phyloP scores from a whole-genome alignment of 495 filamentous ascomycete genomes.

The Neurospora africana region DNA sequence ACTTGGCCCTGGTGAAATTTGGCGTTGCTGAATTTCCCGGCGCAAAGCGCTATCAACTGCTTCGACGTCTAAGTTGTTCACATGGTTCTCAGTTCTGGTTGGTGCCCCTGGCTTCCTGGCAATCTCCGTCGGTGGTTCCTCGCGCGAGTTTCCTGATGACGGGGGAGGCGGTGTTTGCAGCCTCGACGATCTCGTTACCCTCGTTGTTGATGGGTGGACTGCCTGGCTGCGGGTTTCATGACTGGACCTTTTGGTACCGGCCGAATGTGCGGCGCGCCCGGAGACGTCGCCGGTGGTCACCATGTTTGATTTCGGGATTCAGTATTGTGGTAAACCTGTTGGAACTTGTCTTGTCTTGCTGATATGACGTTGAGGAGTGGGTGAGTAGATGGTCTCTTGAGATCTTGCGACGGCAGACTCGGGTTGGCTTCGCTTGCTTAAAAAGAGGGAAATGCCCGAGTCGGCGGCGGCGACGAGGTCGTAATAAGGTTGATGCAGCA shows the following conservation, averaged over 20 bases:
- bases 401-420: not conserved
- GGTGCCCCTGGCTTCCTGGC: constrained; percentile 18
- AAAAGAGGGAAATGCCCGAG: not conserved
- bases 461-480: not conserved
- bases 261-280: constrained; percentile 15
- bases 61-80: constrained; percentile 25
- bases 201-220: not conserved
- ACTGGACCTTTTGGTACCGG: constrained; percentile 27
- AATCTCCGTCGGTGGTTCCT: constrained; percentile 25
- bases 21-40: constrained; percentile 37
- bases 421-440: not conserved
- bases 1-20: constrained; percentile 63
- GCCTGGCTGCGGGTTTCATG: constrained; percentile 22
- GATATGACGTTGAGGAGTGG: not conserved
- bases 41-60: constrained; percentile 23
- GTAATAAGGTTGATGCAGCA: not conserved
- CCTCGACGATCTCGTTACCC: constrained; percentile 21
- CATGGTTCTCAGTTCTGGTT: constrained; percentile 16
- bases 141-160: constrained; percentile 21
- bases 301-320: constrained; percentile 14
- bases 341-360: not conserved
- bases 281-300: constrained; percentile 24
- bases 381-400: not conserved
- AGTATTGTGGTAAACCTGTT: not conserved
- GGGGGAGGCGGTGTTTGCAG: constrained; percentile 30